Percentiles rank a stretch among this genome's conserved stretches.
phyloP scores from a whole-genome alignment of 2,329 filamentous ascomycete genomes.

The Aspergillus sp. region DNA sequence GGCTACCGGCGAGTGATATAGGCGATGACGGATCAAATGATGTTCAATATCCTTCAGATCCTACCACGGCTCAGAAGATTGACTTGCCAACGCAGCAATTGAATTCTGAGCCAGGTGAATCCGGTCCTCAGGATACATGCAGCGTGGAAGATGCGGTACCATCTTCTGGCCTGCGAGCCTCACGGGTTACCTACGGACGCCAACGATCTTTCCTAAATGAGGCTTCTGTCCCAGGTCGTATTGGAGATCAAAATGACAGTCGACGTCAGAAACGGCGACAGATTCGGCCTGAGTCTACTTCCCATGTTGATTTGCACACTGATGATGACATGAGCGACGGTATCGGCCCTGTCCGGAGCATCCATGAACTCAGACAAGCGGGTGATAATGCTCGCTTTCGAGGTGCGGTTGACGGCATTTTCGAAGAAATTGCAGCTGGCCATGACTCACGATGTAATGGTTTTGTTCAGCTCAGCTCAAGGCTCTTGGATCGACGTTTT shows the following conservation, averaged over 20 bases:
- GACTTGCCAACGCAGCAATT: not conserved
- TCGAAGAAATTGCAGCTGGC: conserved; percentile 51
- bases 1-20: conserved; percentile 4
- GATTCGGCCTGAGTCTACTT: conserved; percentile 3
- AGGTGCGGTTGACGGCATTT: conserved; percentile 46
- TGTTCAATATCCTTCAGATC: not conserved
- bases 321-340: conserved; percentile 42
- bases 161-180: conserved; percentile 23
- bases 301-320: conserved; percentile 17
- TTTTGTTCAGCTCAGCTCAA: conserved; percentile 48
- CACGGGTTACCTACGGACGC: conserved; percentile 51
- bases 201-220: conserved; percentile 54
- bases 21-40: conserved; percentile 5
- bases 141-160: conserved; percentile 6
- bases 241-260: conserved; percentile 1
- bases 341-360: conserved; percentile 44
- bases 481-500: conserved; percentile 39
- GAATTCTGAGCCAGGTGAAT: too few relatives aligned
- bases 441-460: conserved; percentile 43
- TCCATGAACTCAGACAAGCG: conserved; percentile 54
- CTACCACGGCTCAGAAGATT: not conserved
- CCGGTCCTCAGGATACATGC: not conserved
- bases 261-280: conserved; percentile 1
- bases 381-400: conserved; percentile 51
- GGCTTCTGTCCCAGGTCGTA: conserved; percentile 18